Base-by-base conservation (phyloP, 2,329 filamentous ascomycete genomes). In the Lecanicillium sp. region DNA sequence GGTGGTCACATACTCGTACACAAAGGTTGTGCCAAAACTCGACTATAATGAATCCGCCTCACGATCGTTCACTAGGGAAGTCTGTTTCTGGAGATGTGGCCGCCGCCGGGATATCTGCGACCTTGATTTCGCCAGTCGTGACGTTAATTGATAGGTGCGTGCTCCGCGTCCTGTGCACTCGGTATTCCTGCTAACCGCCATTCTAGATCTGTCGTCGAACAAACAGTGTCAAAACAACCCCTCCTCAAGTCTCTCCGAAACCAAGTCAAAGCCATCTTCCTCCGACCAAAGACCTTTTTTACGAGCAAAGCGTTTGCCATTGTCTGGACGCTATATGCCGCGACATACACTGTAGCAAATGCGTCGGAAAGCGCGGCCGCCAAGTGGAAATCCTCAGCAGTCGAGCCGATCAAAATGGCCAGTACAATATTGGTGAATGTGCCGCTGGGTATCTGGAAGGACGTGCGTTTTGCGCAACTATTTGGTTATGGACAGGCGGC, bases 361-460 rank as follows among this genome's bases (percentile, higher is more conserved):
- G 11, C 22, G 11, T 25, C 22, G 7, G 22, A 6, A 25, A 25
- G 54, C 0, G 35, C 57, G 0, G 44, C 49, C 4, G 44, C 46
- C 8, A 46, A 51, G 8, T 56, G 51, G 6, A 46, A 53, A 1
- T 44, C 37, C 31, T 45, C 51, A 0, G 49, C 54, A 4, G 51
- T 51, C 3, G 49, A 49, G 1, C 52, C 50, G 0, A 50, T 53
- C 5, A 52, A 47, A 0, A 54, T 56, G 19, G 46, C 51, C 8
- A 53, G 49, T 2, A 57, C 55, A 3, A 53, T 56, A 42, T 34
- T 50, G 3, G 49, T 59, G 30, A 59, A 59, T 13, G 53, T 57
- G 3, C 56, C 56, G 2, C 43, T 59, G 2, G 55, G 56, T 1
- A 49, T 59, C 4, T 50, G 52, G 40, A 59, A 59, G 6, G 56